phyloP scores from a whole-genome alignment of 345 rosid genomes.

The Brassica cretica region DNA sequence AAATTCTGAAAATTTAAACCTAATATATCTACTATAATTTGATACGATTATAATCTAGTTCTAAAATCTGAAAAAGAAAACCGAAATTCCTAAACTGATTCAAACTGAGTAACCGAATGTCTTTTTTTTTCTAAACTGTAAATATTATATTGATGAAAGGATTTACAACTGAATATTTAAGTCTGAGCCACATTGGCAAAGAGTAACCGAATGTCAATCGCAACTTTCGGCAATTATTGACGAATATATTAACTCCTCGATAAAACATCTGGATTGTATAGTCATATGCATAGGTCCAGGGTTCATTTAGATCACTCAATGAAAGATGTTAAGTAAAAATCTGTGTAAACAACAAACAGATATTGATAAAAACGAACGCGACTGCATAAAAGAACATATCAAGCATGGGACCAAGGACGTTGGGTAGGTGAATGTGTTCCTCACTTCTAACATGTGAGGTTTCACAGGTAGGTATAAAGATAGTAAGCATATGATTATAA shows the following conservation, averaged over 20 bases:
- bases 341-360: not conserved
- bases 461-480: constrained; percentile 15
- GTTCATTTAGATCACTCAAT: not conserved
- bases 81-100: not conserved
- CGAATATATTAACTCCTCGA: not conserved
- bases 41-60: not conserved
- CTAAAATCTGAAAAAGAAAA: not conserved
- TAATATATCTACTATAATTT: no score
- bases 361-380: not conserved
- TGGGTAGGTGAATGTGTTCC: constrained; percentile 28
- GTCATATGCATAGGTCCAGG: not conserved
- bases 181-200: no score
- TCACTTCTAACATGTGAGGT: constrained; percentile 24
- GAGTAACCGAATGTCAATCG: not conserved
- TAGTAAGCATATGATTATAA: not conserved
- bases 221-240: not conserved
- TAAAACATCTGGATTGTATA: not conserved
- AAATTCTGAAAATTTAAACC: not conserved
- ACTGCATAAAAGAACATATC: not conserved
- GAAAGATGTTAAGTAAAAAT: not conserved
- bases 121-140: no score
- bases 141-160: no score
- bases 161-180: no score
- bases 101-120: not conserved
- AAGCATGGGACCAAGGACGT: not conserved